A percentile compares a stretch with the other conserved stretches of the same genome.
Conservation (phyloP, 2,329 filamentous ascomycete species). For the Aaosphaeria arxii region DNA sequence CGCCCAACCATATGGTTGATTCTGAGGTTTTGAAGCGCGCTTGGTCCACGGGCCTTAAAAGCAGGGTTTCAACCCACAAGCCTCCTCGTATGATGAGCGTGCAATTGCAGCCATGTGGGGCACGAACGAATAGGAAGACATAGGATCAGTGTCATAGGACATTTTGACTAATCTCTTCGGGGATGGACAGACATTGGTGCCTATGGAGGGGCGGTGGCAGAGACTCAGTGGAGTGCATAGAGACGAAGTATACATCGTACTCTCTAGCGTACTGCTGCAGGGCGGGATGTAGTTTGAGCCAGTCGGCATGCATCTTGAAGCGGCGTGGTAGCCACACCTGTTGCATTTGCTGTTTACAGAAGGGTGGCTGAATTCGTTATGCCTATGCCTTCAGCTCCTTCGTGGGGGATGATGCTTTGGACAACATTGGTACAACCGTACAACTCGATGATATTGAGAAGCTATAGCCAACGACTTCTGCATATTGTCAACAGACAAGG, state of each 20-base stretch:
- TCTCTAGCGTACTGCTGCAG: conserved; percentile 10
- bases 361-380: conserved; percentile 14
- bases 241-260: conserved; percentile 8
- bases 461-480: background rate
- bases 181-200: conserved; percentile 2
- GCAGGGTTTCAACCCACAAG: conserved; percentile 3
- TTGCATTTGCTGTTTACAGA: conserved; percentile 14
- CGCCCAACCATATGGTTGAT: conserved; percentile 17
- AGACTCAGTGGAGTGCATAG: conserved; percentile 9
- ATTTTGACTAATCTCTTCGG: background rate
- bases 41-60: background rate
- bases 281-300: conserved; percentile 8
- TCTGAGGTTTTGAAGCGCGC: conserved; percentile 2
- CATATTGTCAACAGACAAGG: background rate
- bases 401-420: conserved; percentile 1
- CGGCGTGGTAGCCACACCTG: conserved; percentile 17
- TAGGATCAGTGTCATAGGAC: background rate
- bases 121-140: conserved; percentile 12
- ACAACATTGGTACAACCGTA: background rate
- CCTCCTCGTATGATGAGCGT: background rate
- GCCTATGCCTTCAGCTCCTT: conserved; percentile 17
- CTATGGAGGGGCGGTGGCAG: conserved; percentile 23
- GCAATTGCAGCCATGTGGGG: background rate
- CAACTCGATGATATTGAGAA: background rate
- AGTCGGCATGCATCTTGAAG: conserved; percentile 2